These are phyloP conservation scores for Pouteria glomerata DNA, from an alignment of 148 eudicot genomes.

Conservation along the genomic window DNA sequence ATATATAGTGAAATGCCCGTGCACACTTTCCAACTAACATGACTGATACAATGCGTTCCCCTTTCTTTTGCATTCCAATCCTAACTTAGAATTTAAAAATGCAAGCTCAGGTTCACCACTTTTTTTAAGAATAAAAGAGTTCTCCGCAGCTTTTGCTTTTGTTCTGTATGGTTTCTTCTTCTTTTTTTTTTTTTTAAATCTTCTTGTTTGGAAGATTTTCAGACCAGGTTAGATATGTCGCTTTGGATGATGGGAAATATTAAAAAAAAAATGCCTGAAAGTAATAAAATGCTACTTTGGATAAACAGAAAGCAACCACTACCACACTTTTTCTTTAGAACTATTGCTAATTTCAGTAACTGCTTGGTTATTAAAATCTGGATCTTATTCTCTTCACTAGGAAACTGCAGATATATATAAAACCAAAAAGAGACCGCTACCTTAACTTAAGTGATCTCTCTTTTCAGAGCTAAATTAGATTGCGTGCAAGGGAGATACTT, in stretches of 20 bases:
- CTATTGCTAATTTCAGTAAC: neutral
- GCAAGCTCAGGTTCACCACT: constrained; percentile 39
- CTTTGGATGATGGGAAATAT: neutral
- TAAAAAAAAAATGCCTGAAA: neutral
- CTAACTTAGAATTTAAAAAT: constrained; percentile 15
- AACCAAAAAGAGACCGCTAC: constrained; percentile 21
- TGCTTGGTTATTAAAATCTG: neutral
- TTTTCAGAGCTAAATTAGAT: constrained; percentile 15
- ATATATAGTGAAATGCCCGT: neutral
- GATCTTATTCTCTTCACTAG: constrained; percentile 35
- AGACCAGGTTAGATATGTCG: constrained; percentile 13
- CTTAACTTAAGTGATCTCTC: constrained; percentile 34
- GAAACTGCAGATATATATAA: constrained; percentile 22
- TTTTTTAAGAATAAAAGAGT: constrained; percentile 30
- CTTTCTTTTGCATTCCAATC: constrained; percentile 37
- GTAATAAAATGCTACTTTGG: constrained; percentile 12
- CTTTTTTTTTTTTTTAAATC: neutral
- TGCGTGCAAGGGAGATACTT: neutral
- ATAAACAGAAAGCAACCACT: constrained; percentile 2
- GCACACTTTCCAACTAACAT: neutral
- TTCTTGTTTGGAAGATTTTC: constrained; percentile 15
- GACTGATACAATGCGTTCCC: neutral
- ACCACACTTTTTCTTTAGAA: neutral
- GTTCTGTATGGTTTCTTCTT: constrained; percentile 11
- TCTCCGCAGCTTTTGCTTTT: constrained; percentile 47